phyloP scores from a whole-genome alignment of 1,139 yeast genomes.

The Tardiomyces digboiensis region DNA sequence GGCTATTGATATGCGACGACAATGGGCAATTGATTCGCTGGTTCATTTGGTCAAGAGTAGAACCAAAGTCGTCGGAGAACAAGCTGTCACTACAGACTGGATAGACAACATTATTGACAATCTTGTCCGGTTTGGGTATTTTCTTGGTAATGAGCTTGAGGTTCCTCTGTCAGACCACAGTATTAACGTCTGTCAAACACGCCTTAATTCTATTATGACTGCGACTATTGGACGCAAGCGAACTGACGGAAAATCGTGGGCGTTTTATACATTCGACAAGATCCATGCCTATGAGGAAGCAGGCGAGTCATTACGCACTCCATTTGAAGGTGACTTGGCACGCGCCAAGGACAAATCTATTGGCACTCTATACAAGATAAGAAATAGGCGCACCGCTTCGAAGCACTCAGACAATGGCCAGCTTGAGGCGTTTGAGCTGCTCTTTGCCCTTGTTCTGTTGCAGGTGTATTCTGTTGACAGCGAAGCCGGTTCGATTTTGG shows the following conservation, averaged over 20 bases:
- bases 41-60: conserved; percentile 36
- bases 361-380: conserved; percentile 39
- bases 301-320: conserved; percentile 14
- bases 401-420: conserved; percentile 33
- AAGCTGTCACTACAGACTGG: not conserved
- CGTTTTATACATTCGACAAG: conserved; percentile 33
- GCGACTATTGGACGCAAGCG: conserved; percentile 33
- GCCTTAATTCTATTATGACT: conserved; percentile 52
- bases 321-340: conserved; percentile 28
- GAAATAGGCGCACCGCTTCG: conserved; percentile 29
- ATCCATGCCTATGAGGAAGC: conserved; percentile 16
- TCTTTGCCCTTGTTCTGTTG: conserved; percentile 68
- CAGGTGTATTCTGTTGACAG: conserved; percentile 68
- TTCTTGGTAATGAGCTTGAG: not conserved
- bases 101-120: not conserved
- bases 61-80: conserved; percentile 4
- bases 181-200: conserved; percentile 32
- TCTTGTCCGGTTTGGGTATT: not conserved
- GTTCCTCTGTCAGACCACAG: conserved; percentile 2
- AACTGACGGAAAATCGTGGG: conserved; percentile 48
- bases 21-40: conserved; percentile 63
- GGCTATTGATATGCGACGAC: conserved; percentile 38
- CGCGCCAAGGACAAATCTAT: conserved; percentile 43
- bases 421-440: conserved; percentile 52
- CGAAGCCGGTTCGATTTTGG: conserved; percentile 68